Percentiles rank a stretch among this genome's conserved stretches.
phyloP scores from a whole-genome alignment of 495 filamentous ascomycete genomes.

The Aspergillus campestris region DNA sequence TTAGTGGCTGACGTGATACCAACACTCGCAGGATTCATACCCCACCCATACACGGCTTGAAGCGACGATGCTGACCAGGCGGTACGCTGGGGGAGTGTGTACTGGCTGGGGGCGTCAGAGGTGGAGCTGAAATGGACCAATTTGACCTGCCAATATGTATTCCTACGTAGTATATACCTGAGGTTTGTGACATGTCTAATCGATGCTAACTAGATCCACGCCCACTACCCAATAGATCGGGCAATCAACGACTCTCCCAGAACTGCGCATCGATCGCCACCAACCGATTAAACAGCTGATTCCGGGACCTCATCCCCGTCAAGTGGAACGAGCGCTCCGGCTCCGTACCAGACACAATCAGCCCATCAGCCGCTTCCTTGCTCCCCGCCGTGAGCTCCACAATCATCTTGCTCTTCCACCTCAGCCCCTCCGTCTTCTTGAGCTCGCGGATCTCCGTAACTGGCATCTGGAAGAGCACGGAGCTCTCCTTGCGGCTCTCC shows the following conservation, averaged over 20 bases:
- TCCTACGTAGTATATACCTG: too few relatives aligned
- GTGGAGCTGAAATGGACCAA: too few relatives aligned
- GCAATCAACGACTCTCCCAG: conserved; percentile 68
- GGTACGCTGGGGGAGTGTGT: too few relatives aligned
- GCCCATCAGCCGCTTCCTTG: conserved; percentile 66
- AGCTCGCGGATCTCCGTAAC: conserved; percentile 56
- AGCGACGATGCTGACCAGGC: too few relatives aligned
- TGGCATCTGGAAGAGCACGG: conserved; percentile 40
- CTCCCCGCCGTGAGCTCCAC: conserved; percentile 67
- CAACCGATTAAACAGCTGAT: conserved; percentile 80
- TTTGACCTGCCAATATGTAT: too few relatives aligned
- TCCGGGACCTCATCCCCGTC: conserved; percentile 63
- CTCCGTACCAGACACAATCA: conserved; percentile 54
- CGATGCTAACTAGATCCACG: too few relatives aligned
- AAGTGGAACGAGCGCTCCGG: conserved; percentile 47
- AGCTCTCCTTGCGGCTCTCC: conserved; percentile 33
- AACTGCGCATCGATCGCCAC: conserved; percentile 74
- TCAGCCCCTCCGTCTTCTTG: conserved; percentile 74
- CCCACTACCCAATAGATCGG: too few relatives aligned
- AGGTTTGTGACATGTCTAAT: too few relatives aligned
- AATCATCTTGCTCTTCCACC: conserved; percentile 82
- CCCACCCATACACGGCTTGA: too few relatives aligned
- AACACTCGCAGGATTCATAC: too few relatives aligned
- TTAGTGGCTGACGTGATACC: too few relatives aligned
- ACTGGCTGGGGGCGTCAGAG: too few relatives aligned